phyloP scores from a whole-genome alignment of 805 yeast species.

The Grigorovia yakushimaensis region DNA sequence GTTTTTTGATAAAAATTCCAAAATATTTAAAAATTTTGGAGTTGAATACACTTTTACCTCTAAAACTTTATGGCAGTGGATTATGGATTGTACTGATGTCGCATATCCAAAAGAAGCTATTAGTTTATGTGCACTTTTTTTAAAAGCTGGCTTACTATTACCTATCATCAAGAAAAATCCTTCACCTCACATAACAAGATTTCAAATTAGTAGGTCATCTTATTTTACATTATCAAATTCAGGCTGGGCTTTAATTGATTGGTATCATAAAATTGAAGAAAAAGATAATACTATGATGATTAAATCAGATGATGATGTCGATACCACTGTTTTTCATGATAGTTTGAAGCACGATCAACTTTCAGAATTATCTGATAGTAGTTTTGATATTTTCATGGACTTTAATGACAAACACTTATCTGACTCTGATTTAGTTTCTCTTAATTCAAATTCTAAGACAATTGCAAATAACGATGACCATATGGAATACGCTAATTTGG shows the following conservation, averaged over 20 bases:
- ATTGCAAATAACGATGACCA: background rate
- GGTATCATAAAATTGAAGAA: slow-evolving; percentile 14
- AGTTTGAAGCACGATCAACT: background rate
- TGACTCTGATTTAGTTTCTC: background rate
- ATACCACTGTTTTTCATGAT: background rate
- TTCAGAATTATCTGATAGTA: background rate
- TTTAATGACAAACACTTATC: background rate
- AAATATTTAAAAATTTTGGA: slow-evolving; percentile 12
- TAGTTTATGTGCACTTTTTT: slow-evolving; percentile 41
- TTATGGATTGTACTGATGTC: slow-evolving; percentile 80
- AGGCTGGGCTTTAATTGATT: slow-evolving; percentile 33
- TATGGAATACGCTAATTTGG: slow-evolving; percentile 11
- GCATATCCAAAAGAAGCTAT: slow-evolving; percentile 43
- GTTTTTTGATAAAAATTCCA: slow-evolving; percentile 35
- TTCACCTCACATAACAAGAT: slow-evolving; percentile 17
- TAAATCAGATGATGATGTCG: background rate
- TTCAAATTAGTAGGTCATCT: slow-evolving; percentile 31
- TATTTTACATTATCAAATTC: slow-evolving; percentile 35
- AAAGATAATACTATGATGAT: slow-evolving; percentile 9
- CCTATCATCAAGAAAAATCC: slow-evolving; percentile 35
- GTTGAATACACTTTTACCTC: slow-evolving; percentile 55
- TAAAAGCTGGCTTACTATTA: slow-evolving; percentile 37
- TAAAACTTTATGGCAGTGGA: slow-evolving; percentile 75
- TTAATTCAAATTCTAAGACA: background rate
- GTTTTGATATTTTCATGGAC: background rate